Base-by-base conservation (phyloP, 768 basidiomycete genomes). In the Mycena floridula region DNA sequence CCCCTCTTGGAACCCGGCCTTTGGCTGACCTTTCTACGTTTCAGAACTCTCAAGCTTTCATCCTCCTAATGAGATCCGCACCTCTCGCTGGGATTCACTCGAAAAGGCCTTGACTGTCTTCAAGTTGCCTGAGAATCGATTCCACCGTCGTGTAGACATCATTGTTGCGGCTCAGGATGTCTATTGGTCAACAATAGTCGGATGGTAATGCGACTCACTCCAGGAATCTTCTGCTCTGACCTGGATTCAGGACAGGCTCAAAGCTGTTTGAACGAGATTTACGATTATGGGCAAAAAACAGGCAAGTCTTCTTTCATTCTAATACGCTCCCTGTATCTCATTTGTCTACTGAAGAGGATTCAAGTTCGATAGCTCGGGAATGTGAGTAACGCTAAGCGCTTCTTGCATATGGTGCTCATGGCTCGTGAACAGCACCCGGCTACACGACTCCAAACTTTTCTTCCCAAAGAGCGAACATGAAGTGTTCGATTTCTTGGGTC, bases 181-280 rank as follows among this genome's bases (percentile, higher is more conserved):
- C 0, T 95, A 94, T 55, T 92, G 89, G 81, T 85, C 87, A 1
- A 89, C 90, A 0, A 79, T 96, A 1, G 73, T 91, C 22, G 93
- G 94, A 42, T 97, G 93, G 93, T 85, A 41, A 50, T 67, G 56
- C 6, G 43, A 16, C 24, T 45, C 11, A 32, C 18, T 36, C 20
- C 16, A 27, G 40, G 16, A 18, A 6, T 42, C 35, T 37, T 5
- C 16, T 27, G 11, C 2, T 15, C 23, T 37, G 37, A 15, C 20
- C 16, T 32, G 12, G 5, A 27, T 21, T 25, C 47, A 89, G 87
- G 87, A 85, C 84, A 5, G 92, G 93, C 1, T 92, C 87, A 4
- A 89, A 77, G 49, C 85, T 90, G 81, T 95, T 96, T 58, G 79
- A 95, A 61, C 69, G 90, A 22, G 93, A 95, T 62, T 60, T 96